Base-by-base conservation (phyloP, 73 alveolate genomes). In the Tetrahymena borealis region DNA sequence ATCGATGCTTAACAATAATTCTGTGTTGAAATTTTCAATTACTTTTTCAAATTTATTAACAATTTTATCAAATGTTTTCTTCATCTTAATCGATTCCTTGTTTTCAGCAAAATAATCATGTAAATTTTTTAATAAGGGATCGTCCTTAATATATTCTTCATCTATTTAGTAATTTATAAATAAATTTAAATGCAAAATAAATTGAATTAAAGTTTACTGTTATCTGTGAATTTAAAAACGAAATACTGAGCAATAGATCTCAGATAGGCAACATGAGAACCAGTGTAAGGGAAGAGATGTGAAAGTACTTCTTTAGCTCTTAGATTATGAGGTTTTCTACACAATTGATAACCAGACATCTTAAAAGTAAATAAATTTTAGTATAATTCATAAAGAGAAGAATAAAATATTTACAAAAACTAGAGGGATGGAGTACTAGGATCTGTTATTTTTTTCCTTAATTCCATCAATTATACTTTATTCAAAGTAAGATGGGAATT, bases 71-170 rank as follows among this genome's bases (percentile, higher is more conserved):
- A 93, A 79, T 79, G 90, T 93, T 90, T 93, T 93, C 2, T 60
- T 93, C 39, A 93, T 93, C 28, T 93, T 93, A 16, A 31, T 38
- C 35, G 93, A 93, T 90, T 93, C 95, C 40, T 92, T 39, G 39
- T 93, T 93, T 39, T 79, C 78, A 28, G 90, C 39, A 39, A 93
- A 93, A 85, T 78, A 93, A 33, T 79, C 85, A 13, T 79, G 33
- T 32, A 93, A 85, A 38, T 93, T 92, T 13, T 79, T 33, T 16
- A 79, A 31, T 13, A 18, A 93, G 40, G 20, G n/a, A 36, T 93
- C 93, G 24, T 78, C 41, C 39, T 93, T 85, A 60, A 79, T 36
- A 24, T 79, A 3, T 24, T 85, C 85, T 60, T 60, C 85, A 60
- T 16, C 40, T 33, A 20, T n/a, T 40, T 91, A n/a, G 78, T 91